Conservation (phyloP, 805 yeast species). For the Candida boleticola region DNA sequence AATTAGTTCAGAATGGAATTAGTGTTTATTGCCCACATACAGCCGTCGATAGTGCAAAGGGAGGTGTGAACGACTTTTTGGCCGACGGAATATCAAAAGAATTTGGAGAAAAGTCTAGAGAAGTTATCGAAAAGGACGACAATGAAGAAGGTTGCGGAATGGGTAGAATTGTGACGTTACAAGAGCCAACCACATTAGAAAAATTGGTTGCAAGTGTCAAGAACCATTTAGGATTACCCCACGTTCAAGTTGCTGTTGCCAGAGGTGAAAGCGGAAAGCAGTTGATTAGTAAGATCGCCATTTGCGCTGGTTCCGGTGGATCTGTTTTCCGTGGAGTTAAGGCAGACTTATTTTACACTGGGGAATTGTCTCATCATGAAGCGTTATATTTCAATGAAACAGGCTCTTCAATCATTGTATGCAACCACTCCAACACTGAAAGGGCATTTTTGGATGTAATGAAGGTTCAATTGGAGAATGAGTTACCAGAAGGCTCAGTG, state of each 20-base stretch:
- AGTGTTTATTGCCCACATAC: constrained; percentile 96
- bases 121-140: constrained; percentile 45
- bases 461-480: constrained; percentile 46
- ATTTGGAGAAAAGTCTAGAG: constrained; percentile 22
- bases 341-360: constrained; percentile 79
- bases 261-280: constrained; percentile 23
- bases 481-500: constrained; percentile 40
- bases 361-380: constrained; percentile 95
- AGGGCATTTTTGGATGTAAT: constrained; percentile 70
- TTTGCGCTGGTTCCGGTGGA: constrained; percentile 96
- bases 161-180: constrained; percentile 67
- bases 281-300: constrained; percentile 57
- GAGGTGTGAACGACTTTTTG: constrained; percentile 96
- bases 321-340: constrained; percentile 61
- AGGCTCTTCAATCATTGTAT: constrained; percentile 69
- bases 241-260: constrained; percentile 61
- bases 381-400: constrained; percentile 66
- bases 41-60: constrained; percentile 85
- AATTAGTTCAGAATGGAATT: constrained; percentile 71
- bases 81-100: constrained; percentile 51
- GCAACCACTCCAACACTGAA: constrained; percentile 93
- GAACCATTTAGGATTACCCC: constrained; percentile 44
- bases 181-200: constrained; percentile 39
- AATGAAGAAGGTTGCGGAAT: constrained; percentile 64
- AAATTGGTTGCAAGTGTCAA: constrained; percentile 55